Evolutionary conservation across 2,329 filamentous ascomycete genomes (phyloP).

Genomic region (Penicillium sp.): DNA sequence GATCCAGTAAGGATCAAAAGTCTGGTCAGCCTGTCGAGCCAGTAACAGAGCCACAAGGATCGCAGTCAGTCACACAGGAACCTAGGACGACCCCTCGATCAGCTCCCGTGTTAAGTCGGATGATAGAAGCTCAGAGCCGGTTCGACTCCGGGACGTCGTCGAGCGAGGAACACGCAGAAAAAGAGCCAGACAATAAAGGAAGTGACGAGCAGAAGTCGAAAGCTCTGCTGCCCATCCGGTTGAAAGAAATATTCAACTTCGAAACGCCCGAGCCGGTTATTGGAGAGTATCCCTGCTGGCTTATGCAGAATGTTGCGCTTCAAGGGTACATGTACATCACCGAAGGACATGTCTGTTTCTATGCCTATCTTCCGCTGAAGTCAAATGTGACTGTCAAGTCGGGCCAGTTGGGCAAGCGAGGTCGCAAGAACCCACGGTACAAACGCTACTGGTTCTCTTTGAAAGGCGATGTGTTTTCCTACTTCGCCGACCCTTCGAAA

Average conservation of each 20-base stretch:
- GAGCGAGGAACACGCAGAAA: conserved; percentile 48
- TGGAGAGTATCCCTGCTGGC: conserved; percentile 87
- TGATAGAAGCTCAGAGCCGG: conserved; percentile 67
- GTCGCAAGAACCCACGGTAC: conserved; percentile 81
- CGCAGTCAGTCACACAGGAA: conserved; percentile 20
- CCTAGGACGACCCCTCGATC: conserved; percentile 46
- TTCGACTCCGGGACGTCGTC: conserved; percentile 36
- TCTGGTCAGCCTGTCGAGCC: conserved; percentile 18
- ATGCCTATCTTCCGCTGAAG: conserved; percentile 94
- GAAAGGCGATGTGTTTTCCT: conserved; percentile 87
- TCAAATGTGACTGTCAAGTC: conserved; percentile 75
- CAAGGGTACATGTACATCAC: conserved; percentile 98
- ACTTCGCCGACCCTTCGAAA: conserved; percentile 78
- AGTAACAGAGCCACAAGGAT: conserved; percentile 15
- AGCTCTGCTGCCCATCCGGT: conserved; percentile 62
- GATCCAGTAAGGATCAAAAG: conserved; percentile 22
- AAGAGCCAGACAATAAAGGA: conserved; percentile 33
- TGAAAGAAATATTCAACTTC: conserved; percentile 85
- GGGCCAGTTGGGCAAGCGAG: conserved; percentile 82
- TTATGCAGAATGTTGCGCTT: conserved; percentile 84
- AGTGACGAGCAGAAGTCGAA: conserved; percentile 40
- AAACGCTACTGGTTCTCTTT: conserved; percentile 90
- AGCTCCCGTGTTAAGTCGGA: conserved; percentile 71
- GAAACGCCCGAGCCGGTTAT: conserved; percentile 78
- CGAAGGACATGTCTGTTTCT: conserved; percentile 88